These are phyloP conservation scores for Fusarium circinatum DNA, from an alignment of 2,329 filamentous ascomycete genomes.

Conservation along the genomic window DNA sequence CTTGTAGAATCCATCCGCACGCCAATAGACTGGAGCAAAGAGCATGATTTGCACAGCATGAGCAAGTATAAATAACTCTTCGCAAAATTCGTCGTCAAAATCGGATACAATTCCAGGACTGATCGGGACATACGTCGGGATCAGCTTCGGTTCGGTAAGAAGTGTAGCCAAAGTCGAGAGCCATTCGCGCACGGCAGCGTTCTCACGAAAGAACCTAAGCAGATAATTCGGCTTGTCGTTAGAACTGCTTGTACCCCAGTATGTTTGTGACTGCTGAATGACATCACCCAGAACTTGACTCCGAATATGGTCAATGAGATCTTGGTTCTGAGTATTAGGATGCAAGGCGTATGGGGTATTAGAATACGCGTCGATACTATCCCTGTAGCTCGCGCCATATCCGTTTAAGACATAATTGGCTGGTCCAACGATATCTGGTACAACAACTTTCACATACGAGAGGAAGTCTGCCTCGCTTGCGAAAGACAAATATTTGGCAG, in stretches of 20 bases:
- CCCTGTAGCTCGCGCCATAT: rapidly evolving
- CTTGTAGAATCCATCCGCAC: rapidly evolving
- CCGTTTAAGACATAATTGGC: neutral
- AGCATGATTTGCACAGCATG: neutral
- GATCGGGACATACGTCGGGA: neutral
- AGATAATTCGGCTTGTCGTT: neutral
- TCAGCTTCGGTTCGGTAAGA: neutral
- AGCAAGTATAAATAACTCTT: neutral
- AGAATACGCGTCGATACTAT: neutral
- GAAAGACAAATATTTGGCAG: neutral
- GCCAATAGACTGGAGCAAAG: neutral
- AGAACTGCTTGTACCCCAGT: too few relatives aligned
- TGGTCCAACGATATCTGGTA: neutral
- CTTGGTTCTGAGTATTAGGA: rapidly evolving
- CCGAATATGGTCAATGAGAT: neutral
- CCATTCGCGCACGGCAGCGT: rapidly evolving
- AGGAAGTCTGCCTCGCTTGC: neutral
- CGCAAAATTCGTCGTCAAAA: neutral
- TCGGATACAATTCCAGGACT: neutral
- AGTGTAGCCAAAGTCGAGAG: rapidly evolving
- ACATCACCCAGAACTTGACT: neutral
- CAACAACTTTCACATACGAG: rapidly evolving
- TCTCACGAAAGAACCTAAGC: rapidly evolving
- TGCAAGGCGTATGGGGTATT: rapidly evolving
- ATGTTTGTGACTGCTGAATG: neutral